Evolutionary conservation across 2,329 filamentous ascomycete species (phyloP), one percentile per base, ranked within the genome.

Genomic region (Diaporthe vexans): DNA sequence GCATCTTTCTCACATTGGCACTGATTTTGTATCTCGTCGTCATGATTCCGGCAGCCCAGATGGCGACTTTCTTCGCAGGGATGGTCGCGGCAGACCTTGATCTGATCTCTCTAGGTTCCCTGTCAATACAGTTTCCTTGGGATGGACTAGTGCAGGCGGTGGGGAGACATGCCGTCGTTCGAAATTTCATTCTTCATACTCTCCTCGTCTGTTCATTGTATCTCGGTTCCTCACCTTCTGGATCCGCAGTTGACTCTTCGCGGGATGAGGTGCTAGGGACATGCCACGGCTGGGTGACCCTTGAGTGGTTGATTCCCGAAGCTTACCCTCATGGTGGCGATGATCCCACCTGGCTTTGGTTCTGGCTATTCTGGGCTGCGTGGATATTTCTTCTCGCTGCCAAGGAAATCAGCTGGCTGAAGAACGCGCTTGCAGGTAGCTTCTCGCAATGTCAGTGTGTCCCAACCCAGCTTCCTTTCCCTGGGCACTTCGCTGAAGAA

Each of bases 341-440:
- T 51, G 43, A 52, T 46, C 35, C 58, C 37, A 61, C 37, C n/a
- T 61, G 58, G 58, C 58, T 61, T 9, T 61, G 37, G 37, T 75
- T 75, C 37, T 76, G 75, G 73, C 54, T 76, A n/a, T 73, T 76
- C 52, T 76, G 75, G 73, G 75, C 75, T n/a, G 70, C 75, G 1
- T 76, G 75, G 75, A 29, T 75, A 7, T 46, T 73, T 13, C 37
- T 75, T 35, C 29, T 75, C 4, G 68, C 63, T 21, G 46, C 24
- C 35, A 65, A 71, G 35, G 73, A 73, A 48, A 71, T 76, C 15
- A 29, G 37, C 26, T 76, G 75, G 75, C 33, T 65, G 40, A 40
- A 59, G 2, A 37, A 56, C 17, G 24, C 71, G 15, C 69, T 72
- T 43, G 71, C 73, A 24, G 35, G 48, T 17, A 26, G 73, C 10